Evolutionary conservation across 257 asterid species (phyloP), one percentile per base, ranked within the genome.

Genomic region (Thymus quinquecostatus): DNA sequence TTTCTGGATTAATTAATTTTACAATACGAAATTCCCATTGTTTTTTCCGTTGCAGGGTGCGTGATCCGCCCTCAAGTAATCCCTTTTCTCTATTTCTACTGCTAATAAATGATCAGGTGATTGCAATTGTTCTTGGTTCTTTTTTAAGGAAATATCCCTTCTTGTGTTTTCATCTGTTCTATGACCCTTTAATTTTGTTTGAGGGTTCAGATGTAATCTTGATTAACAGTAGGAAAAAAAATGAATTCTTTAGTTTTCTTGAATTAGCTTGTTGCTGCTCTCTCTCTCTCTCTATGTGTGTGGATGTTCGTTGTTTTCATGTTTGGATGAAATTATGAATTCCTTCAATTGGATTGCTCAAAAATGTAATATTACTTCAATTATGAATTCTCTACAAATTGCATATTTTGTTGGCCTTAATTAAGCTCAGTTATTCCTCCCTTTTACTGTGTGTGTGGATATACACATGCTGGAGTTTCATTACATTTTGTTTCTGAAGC

Each of bases 41-140:
- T 1, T 14, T 62, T 70, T 28, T 7, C 64, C 64, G 27, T 72
- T 61, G 32, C 21, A 50, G 45, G 78, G 71, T 67, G 44, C 21
- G 75, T 44, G 60, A 33, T 55, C 55, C 21, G 33, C 64, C 3
- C 66, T 66, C 66, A 13, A 71, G 8, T 36, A 65, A 29, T 30
- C 6, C 55, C 55, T 13, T 49, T 49, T 49, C 0, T 7, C 11
- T 21, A 12, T 1, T 6, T 9, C 55, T 49, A 12, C 12, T 3
- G 55, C 28, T 49, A 49, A 47, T 56, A 13, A 12, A 40, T 55
- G 72, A 28, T 33, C 10, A 21, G 36, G 6, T 54, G 63, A 70
- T 62, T 56, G 30, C 48, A 67, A 53, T 64, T 34, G 2, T 41
- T 51, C 45, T 56, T 33, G 8, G 6, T 47, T 47, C 51, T 47